phyloP scores from a whole-genome alignment of 768 basidiomycete genomes.

The Collybia mongolica region DNA sequence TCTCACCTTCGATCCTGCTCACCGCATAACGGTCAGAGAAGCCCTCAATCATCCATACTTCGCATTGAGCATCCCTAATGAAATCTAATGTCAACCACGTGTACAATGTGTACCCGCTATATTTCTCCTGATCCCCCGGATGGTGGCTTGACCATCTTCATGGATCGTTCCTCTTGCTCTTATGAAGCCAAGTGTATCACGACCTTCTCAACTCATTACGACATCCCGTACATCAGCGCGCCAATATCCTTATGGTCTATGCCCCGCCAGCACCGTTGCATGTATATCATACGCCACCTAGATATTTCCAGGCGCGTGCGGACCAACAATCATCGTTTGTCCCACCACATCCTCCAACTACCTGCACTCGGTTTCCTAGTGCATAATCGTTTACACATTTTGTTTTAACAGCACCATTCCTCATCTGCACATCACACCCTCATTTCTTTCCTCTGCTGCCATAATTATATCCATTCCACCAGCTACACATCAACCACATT shows the following conservation, averaged over 20 bases:
- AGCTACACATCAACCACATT: constrained; percentile 7
- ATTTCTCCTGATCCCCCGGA: constrained; percentile 12
- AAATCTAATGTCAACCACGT: constrained; percentile 45
- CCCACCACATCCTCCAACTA: background rate
- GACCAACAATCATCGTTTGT: background rate
- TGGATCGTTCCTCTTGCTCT: constrained; percentile 23
- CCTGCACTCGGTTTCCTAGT: background rate
- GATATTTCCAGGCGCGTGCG: background rate
- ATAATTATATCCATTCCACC: constrained; percentile 8
- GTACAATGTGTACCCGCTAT: constrained; percentile 23
- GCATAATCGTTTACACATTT: background rate
- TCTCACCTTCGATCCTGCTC: constrained; percentile 86
- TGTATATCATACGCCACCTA: constrained; percentile 1
- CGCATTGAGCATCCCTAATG: constrained; percentile 60
- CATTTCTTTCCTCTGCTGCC: constrained; percentile 2
- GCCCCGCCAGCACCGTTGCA: background rate
- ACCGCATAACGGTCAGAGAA: constrained; percentile 84
- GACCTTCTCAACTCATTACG: constrained; percentile 11
- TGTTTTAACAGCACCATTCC: background rate
- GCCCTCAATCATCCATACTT: constrained; percentile 91
- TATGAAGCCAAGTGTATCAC: constrained; percentile 21
- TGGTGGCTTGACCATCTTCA: constrained; percentile 12
- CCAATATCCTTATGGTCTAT: constrained; percentile 4
- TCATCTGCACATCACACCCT: background rate
- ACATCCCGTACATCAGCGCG: constrained; percentile 1